Evolutionary conservation across 1,139 yeast genomes (phyloP).

Genomic region (Zhuliangozyma parablackwelliae): DNA sequence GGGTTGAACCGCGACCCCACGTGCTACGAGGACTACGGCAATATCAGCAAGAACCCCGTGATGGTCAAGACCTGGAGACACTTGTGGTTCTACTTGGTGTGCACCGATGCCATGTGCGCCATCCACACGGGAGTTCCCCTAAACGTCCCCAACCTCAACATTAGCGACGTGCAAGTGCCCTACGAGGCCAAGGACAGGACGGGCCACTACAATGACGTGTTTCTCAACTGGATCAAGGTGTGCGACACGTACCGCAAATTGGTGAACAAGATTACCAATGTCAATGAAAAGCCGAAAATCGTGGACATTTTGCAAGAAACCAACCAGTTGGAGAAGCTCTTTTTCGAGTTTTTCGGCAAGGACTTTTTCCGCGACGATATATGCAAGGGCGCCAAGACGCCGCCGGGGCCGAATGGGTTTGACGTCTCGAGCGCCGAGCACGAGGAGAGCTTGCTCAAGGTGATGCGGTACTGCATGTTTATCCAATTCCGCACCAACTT

Average conservation of each 20-base stretch:
- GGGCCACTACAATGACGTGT: slow-evolving; percentile 15
- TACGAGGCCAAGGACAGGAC: slow-evolving; percentile 12
- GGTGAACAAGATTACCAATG: slow-evolving; percentile 26
- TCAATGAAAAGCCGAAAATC: slow-evolving; percentile 29
- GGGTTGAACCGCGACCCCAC: slow-evolving; percentile 45
- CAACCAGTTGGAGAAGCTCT: slow-evolving; percentile 33
- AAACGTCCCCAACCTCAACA: slow-evolving; percentile 22
- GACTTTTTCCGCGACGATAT: slow-evolving; percentile 41
- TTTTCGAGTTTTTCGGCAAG: slow-evolving; percentile 37
- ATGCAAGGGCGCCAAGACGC: slow-evolving; percentile 28
- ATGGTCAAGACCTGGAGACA: slow-evolving; percentile 34
- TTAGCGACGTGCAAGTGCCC: slow-evolving; percentile 34
- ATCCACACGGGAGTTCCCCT: slow-evolving; percentile 33
- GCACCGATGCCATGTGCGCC: slow-evolving; percentile 29
- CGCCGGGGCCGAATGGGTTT: slow-evolving; percentile 13
- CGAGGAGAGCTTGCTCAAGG: slow-evolving; percentile 25
- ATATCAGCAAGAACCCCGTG: slow-evolving; percentile 24
- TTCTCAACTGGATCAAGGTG: slow-evolving; percentile 15
- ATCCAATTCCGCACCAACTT: slow-evolving; percentile 39
- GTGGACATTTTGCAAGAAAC: slow-evolving; percentile 36
- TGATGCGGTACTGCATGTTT: slow-evolving; percentile 31
- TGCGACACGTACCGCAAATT: slow-evolving; percentile 29
- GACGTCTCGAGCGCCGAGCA: slow-evolving; percentile 16
- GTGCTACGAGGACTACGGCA: slow-evolving; percentile 25
- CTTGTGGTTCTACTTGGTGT: slow-evolving; percentile 32